Evolutionary conservation across 371 early-diverging fungal species (phyloP).

Genomic region (Cokeromyces recurvatus): DNA sequence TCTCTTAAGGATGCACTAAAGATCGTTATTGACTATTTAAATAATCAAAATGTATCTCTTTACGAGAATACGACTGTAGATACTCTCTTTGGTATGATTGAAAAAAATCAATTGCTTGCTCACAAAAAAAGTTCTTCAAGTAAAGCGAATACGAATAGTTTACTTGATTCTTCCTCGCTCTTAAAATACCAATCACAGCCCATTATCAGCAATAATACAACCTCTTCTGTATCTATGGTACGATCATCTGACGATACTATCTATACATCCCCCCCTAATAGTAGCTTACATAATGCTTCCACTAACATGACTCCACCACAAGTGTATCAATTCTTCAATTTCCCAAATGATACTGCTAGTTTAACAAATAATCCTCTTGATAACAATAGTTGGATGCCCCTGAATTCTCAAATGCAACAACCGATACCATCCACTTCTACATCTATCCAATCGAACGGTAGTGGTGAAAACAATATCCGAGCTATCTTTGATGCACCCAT

Average conservation of each 20-base stretch:
- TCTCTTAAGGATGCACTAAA: slow-evolving; percentile 7
- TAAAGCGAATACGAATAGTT: not conserved
- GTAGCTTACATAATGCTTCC: not conserved
- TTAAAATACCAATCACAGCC: slow-evolving; percentile 2
- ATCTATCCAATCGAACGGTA: slow-evolving; percentile 20
- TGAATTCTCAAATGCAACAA: slow-evolving; percentile 4
- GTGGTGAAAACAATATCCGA: slow-evolving; percentile 23
- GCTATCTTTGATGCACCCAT: slow-evolving; percentile 39
- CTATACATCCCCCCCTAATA: not conserved
- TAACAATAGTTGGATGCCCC: slow-evolving; percentile 3
- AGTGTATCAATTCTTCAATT: slow-evolving; percentile 11
- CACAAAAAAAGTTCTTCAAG: not conserved
- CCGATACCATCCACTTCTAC: slow-evolving; percentile 22
- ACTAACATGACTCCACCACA: slow-evolving; percentile 4
- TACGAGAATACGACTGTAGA: slow-evolving; percentile 7
- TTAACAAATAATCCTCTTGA: not conserved
- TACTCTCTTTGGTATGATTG: not conserved
- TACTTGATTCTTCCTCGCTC: not conserved
- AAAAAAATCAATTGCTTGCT: not conserved
- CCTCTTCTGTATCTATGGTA: slow-evolving; percentile 7
- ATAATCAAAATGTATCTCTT: slow-evolving; percentile 5
- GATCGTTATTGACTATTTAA: slow-evolving; percentile 6
- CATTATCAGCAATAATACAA: not conserved
- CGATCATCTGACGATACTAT: slow-evolving; percentile 1
- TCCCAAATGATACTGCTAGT: slow-evolving; percentile 3